Conservation (phyloP, 179 eudicot genomes). For the Gypsophila paniculata region DNA sequence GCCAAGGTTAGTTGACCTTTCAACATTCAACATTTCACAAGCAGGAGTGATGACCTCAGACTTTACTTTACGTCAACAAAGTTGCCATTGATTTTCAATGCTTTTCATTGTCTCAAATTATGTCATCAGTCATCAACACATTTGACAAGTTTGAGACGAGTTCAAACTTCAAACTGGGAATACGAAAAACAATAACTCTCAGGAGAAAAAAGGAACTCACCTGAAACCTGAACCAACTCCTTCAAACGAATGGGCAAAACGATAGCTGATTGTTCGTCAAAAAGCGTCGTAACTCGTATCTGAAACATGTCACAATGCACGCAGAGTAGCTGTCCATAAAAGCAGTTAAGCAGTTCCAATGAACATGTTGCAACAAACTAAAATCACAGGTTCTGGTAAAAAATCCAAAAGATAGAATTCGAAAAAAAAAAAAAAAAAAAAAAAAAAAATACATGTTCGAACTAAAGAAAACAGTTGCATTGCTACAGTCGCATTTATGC, state of each 20-base stretch:
- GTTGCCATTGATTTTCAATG: too few relatives aligned
- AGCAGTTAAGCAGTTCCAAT: background rate
- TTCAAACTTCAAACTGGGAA: background rate
- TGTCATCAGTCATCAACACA: too few relatives aligned
- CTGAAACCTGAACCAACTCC: conserved; percentile 20
- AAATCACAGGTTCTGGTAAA: background rate
- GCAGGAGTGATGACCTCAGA: too few relatives aligned
- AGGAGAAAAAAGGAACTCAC: background rate
- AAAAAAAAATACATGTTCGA: background rate
- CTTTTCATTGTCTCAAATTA: background rate
- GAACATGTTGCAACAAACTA: background rate
- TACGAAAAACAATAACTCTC: background rate
- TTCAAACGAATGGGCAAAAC: background rate
- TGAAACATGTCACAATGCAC: background rate
- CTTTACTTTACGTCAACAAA: too few relatives aligned
- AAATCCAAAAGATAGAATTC: background rate
- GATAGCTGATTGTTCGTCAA: background rate
- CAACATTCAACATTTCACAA: too few relatives aligned
- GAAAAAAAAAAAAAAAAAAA: background rate
- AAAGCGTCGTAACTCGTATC: background rate
- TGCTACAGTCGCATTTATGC: background rate
- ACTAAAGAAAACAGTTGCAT: too few relatives aligned
- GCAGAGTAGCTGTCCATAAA: background rate
- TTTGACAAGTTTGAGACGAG: background rate
- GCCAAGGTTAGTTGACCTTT: too few relatives aligned